These are phyloP conservation scores for Smittium culicis DNA, from an alignment of 371 early-diverging fungal genomes.

Conservation along the genomic window DNA sequence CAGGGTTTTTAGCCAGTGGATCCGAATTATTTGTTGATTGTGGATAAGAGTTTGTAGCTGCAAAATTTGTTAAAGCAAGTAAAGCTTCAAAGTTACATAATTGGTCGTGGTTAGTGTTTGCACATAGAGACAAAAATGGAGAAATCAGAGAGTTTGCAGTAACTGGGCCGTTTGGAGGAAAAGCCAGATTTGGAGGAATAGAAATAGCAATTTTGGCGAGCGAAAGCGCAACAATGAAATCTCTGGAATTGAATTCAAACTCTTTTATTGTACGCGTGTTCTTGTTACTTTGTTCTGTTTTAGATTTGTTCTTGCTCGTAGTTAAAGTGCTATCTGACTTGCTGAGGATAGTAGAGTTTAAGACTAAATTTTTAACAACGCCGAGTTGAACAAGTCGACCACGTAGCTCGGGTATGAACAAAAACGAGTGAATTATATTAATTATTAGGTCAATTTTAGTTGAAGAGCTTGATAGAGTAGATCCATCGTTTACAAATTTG, in stretches of 20 bases:
- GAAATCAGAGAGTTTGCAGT: conserved; percentile 43
- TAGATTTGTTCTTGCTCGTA: too few species aligned
- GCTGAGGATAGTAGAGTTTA: conserved; percentile 1
- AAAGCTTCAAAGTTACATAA: conserved; percentile 80
- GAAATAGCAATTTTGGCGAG: conserved; percentile 85
- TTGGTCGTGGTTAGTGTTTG: conserved; percentile 35
- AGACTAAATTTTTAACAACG: conserved; percentile 45
- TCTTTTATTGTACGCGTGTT: too few species aligned
- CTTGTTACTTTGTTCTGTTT: too few species aligned
- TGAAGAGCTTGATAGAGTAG: too few species aligned
- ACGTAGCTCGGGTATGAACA: conserved; percentile 41
- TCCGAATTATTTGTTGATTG: not conserved
- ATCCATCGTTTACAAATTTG: too few species aligned
- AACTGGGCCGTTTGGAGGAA: conserved; percentile 41
- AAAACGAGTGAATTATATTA: not conserved
- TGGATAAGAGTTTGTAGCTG: conserved; percentile 22
- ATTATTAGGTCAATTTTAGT: not conserved
- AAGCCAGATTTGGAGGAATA: conserved; percentile 71
- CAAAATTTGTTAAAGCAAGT: conserved; percentile 86
- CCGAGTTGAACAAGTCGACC: conserved; percentile 77
- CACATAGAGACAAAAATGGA: conserved; percentile 43
- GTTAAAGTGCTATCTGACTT: conserved; percentile 13
- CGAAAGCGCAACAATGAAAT: conserved; percentile 52
- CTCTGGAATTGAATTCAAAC: conserved; percentile 18
- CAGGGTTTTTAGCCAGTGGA: conserved; percentile 13